Percentiles rank a stretch among this genome's conserved stretches.
These are phyloP conservation scores for Yarrowia sp. DNA, from an alignment of 805 yeast species.

Conservation along the genomic window DNA sequence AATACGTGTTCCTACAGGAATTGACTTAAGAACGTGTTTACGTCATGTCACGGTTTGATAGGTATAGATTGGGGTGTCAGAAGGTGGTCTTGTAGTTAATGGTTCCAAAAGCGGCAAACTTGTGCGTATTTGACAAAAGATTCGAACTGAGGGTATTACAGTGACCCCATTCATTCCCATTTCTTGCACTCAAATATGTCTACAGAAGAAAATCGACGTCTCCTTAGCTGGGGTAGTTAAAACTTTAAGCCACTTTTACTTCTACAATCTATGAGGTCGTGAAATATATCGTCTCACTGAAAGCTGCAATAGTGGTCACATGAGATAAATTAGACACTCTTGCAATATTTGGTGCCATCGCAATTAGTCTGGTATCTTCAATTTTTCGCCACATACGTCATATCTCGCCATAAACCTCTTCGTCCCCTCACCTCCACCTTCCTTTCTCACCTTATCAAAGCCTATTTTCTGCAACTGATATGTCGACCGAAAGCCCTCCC, in stretches of 20 bases:
- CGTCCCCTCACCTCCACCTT: background rate
- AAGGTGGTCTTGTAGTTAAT: background rate
- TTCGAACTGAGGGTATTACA: too few relatives aligned
- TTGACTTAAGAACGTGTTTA: background rate
- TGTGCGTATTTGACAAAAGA: too few relatives aligned
- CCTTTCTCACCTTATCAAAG: constrained; percentile 13
- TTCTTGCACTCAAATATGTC: background rate
- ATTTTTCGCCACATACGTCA: too few relatives aligned
- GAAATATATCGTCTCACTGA: background rate
- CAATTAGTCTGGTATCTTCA: too few relatives aligned
- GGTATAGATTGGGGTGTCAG: background rate
- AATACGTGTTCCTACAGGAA: background rate
- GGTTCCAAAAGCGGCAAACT: too few relatives aligned
- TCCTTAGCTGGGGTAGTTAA: background rate
- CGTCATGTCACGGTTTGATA: background rate
- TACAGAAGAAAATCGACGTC: background rate
- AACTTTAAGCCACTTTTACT: background rate
- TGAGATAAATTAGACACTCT: too few relatives aligned
- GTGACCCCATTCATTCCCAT: too few relatives aligned
- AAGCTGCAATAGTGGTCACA: background rate
- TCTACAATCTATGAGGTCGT: too few relatives aligned
- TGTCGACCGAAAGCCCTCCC: background rate
- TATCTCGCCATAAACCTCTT: background rate
- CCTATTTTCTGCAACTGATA: background rate
- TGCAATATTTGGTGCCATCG: too few relatives aligned